Conservation (phyloP, 305 asterid genomes). For the Ajuga reptans region DNA sequence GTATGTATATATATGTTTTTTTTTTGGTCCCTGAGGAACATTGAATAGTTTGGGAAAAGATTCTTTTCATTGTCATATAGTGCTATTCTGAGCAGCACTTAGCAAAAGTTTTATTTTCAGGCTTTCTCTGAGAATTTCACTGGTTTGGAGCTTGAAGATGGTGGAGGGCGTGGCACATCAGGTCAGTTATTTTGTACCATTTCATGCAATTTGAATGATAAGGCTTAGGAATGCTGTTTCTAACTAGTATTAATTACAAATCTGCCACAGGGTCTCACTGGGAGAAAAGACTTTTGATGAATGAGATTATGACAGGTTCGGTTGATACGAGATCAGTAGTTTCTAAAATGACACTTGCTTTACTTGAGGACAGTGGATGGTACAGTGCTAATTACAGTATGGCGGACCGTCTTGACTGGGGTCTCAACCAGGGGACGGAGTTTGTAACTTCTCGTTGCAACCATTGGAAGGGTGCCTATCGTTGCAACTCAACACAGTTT, state of each 20-base stretch:
- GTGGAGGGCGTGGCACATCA: conserved; percentile 99
- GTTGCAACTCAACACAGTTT: conserved; percentile 80
- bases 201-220: neutral
- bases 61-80: neutral
- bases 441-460: conserved; percentile 85
- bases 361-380: conserved; percentile 99
- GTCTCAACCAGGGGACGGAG: conserved; percentile 86
- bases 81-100: neutral
- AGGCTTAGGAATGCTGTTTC: neutral
- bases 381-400: conserved; percentile 88
- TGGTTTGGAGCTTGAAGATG: conserved; percentile 99
- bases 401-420: conserved; percentile 98
- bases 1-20: neutral
- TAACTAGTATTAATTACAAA: conserved; percentile 10
- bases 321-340: conserved; percentile 97
- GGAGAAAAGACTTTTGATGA: conserved; percentile 98
- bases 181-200: conserved; percentile 34
- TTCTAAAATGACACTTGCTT: conserved; percentile 94
- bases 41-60: neutral
- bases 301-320: conserved; percentile 98
- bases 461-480: conserved; percentile 94
- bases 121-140: conserved; percentile 93
- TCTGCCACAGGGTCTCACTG: conserved; percentile 81
- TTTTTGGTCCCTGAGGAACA: neutral
- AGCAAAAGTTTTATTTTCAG: conserved; percentile 31